Evolutionary conservation across 2,329 filamentous ascomycete genomes (phyloP).

Genomic region (Polychaeton citri): DNA sequence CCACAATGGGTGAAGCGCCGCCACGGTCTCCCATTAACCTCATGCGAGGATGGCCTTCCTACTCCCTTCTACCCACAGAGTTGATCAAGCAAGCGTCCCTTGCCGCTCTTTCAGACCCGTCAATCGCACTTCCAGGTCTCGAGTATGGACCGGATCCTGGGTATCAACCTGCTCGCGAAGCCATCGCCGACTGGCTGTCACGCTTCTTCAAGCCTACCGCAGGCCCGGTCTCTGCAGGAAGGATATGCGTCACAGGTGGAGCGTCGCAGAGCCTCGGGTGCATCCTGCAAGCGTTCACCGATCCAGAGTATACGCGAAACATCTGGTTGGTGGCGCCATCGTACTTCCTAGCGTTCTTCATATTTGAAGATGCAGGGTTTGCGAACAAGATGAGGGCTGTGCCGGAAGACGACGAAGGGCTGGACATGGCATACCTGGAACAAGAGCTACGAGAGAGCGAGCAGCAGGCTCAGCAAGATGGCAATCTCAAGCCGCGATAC

Average conservation of each 20-base stretch:
- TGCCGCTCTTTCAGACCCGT: conserved; percentile 46
- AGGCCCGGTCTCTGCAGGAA: conserved; percentile 34
- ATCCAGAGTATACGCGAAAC: conserved; percentile 58
- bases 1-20: background rate
- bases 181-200: conserved; percentile 58
- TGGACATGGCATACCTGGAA: conserved; percentile 53
- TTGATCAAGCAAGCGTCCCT: conserved; percentile 49
- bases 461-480: conserved; percentile 16
- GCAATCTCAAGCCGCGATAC: conserved; percentile 8
- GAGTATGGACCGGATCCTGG: conserved; percentile 71
- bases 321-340: conserved; percentile 74
- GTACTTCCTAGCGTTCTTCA: conserved; percentile 73
- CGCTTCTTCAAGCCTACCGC: conserved; percentile 41
- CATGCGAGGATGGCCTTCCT: conserved; percentile 54
- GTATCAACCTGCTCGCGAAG: conserved; percentile 53
- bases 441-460: conserved; percentile 38
- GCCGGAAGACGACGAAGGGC: conserved; percentile 63
- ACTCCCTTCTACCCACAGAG: conserved; percentile 50
- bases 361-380: conserved; percentile 74
- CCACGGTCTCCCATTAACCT: conserved; percentile 42
- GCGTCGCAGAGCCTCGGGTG: conserved; percentile 72
- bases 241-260: conserved; percentile 72
- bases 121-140: conserved; percentile 49
- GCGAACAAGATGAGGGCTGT: conserved; percentile 49
- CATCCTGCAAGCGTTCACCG: conserved; percentile 66